phyloP scores from a whole-genome alignment of 2,329 filamentous ascomycete genomes.

The Microascus cirrosus region DNA sequence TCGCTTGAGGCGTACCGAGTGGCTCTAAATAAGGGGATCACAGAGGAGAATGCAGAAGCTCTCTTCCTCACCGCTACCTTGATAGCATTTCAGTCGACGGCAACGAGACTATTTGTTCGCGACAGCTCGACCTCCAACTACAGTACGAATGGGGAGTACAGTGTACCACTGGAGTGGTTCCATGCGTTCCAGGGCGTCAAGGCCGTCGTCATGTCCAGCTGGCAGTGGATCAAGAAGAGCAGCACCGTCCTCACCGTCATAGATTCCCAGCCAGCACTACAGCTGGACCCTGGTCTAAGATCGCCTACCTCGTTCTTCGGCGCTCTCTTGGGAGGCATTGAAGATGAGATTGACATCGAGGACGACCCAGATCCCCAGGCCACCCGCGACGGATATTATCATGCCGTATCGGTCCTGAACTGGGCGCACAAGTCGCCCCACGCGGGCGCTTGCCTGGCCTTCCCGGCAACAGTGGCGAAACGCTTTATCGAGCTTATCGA shows the following conservation, averaged over 20 bases:
- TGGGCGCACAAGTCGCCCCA: slow-evolving; percentile 53
- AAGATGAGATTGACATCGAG: slow-evolving; percentile 38
- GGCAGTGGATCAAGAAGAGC: slow-evolving; percentile 51
- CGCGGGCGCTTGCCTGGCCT: slow-evolving; percentile 46
- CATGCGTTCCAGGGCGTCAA: slow-evolving; percentile 59
- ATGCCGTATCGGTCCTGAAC: slow-evolving; percentile 54
- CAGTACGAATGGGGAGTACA: slow-evolving; percentile 33
- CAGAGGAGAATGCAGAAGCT: slow-evolving; percentile 47
- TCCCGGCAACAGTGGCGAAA: slow-evolving; percentile 53
- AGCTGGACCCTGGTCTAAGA: slow-evolving; percentile 40
- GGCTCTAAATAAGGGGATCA: slow-evolving; percentile 44
- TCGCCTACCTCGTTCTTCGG: slow-evolving; percentile 46
- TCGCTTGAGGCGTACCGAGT: slow-evolving; percentile 49
- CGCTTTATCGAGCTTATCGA: slow-evolving; percentile 50
- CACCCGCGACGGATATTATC: slow-evolving; percentile 39
- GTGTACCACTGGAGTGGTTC: slow-evolving; percentile 53
- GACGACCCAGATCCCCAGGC: slow-evolving; percentile 16
- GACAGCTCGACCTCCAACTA: slow-evolving; percentile 30
- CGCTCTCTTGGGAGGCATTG: slow-evolving; percentile 44
- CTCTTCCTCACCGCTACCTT: slow-evolving; percentile 52
- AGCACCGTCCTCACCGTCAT: slow-evolving; percentile 49
- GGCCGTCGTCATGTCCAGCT: slow-evolving; percentile 51
- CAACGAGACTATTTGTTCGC: slow-evolving; percentile 50
- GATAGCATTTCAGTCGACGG: slow-evolving; percentile 56
- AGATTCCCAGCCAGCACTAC: slow-evolving; percentile 51